A percentile compares a stretch with the other conserved stretches of the same genome.
phyloP scores from a whole-genome alignment of 495 filamentous ascomycete species.

The Hypoxylon lienhwacheense region DNA sequence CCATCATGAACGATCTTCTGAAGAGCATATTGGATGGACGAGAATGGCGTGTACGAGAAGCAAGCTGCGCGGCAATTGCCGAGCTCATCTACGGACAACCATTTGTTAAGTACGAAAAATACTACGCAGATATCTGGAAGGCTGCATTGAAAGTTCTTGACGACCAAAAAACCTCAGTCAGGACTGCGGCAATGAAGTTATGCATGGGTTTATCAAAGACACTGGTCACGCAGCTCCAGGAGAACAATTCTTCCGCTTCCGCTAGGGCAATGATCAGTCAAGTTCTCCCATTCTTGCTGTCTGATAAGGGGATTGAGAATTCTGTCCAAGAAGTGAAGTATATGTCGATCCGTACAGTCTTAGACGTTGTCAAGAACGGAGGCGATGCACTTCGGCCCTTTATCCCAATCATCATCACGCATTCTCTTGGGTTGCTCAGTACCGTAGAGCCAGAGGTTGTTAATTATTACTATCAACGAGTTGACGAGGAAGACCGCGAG shows the following conservation, averaged over 20 bases:
- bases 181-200: slow-evolving; percentile 75
- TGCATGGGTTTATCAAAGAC: slow-evolving; percentile 80
- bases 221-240: slow-evolving; percentile 82
- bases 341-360: slow-evolving; percentile 71
- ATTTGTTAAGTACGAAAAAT: slow-evolving; percentile 76
- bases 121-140: slow-evolving; percentile 81
- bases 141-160: slow-evolving; percentile 83
- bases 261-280: slow-evolving; percentile 77
- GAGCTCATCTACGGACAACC: slow-evolving; percentile 78
- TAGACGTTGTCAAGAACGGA: slow-evolving; percentile 87
- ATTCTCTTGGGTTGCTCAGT: slow-evolving; percentile 76
- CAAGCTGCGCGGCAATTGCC: slow-evolving; percentile 85
- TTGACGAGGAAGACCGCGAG: slow-evolving; percentile 81
- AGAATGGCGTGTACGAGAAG: slow-evolving; percentile 91
- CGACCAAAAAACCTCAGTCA: slow-evolving; percentile 91
- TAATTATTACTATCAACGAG: slow-evolving; percentile 90
- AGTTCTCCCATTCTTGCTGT: slow-evolving; percentile 86
- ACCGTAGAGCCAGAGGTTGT: slow-evolving; percentile 82
- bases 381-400: slow-evolving; percentile 73
- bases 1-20: slow-evolving; percentile 82
- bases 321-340: slow-evolving; percentile 79
- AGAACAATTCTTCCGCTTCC: slow-evolving; percentile 68
- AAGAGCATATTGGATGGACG: slow-evolving; percentile 76
- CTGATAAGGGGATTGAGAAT: slow-evolving; percentile 85
- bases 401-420: slow-evolving; percentile 77